Evolutionary conservation across 345 rosid species (phyloP).

Genomic region (Sonneratia caseolaris): DNA sequence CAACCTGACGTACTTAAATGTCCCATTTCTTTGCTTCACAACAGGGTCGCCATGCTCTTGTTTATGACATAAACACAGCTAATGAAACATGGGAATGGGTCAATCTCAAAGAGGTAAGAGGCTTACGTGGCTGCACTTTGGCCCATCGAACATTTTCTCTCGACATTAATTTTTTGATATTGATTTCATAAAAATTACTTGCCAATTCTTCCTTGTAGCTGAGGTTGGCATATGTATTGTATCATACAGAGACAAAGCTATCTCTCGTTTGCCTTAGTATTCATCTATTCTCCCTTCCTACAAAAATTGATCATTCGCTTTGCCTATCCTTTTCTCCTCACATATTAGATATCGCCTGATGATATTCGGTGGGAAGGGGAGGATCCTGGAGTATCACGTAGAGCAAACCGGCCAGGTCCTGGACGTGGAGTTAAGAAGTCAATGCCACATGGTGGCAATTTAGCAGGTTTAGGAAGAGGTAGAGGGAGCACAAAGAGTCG

Average conservation of each 20-base stretch:
- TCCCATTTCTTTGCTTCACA: not conserved
- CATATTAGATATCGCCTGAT: conserved; percentile 61
- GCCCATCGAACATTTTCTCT: not conserved
- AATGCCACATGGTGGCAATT: conserved; percentile 59
- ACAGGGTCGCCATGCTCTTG: conserved; percentile 89
- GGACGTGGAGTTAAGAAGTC: conserved; percentile 73
- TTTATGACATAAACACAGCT: conserved; percentile 70
- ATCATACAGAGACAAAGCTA: not conserved
- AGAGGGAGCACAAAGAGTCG: conserved; percentile 58
- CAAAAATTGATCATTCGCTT: not conserved
- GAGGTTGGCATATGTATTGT: not conserved
- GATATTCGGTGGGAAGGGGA: conserved; percentile 94
- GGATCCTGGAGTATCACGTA: conserved; percentile 58
- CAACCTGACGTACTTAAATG: not conserved
- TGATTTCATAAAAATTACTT: not conserved
- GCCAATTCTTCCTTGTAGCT: not conserved
- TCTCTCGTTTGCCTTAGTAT: not conserved
- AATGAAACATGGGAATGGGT: conserved; percentile 99
- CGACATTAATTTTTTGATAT: not conserved
- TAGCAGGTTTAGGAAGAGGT: conserved; percentile 65
- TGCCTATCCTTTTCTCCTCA: not conserved
- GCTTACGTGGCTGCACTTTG: not conserved
- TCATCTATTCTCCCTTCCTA: not conserved
- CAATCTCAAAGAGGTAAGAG: conserved; percentile 89
- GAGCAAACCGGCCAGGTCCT: conserved; percentile 81